phyloP scores from a whole-genome alignment of 2,329 filamentous ascomycete species.

The Cladosporium oxysporum region DNA sequence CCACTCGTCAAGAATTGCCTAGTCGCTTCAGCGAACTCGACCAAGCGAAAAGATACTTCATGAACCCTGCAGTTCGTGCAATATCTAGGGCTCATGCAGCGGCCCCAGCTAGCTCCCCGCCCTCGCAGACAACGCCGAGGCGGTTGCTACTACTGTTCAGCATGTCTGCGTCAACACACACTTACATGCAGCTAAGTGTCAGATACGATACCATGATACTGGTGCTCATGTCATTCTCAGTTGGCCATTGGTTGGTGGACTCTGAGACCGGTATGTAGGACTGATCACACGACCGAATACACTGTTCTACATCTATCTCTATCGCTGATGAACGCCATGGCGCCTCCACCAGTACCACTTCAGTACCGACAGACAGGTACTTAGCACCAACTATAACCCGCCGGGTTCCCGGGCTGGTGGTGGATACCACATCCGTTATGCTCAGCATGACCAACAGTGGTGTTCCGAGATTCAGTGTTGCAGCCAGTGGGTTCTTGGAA shows the following conservation, averaged over 20 bases:
- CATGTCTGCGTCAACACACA: background rate
- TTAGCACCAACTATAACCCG: slow-evolving; percentile 15
- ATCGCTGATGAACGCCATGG: background rate
- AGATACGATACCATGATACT: background rate
- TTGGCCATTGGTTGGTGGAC: background rate
- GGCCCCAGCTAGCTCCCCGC: background rate
- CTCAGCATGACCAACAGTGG: background rate
- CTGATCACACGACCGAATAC: background rate
- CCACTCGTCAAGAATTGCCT: background rate
- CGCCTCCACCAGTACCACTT: slow-evolving; percentile 1
- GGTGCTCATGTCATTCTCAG: background rate
- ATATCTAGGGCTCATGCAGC: slow-evolving; percentile 1
- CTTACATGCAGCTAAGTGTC: background rate
- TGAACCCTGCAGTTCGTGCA: slow-evolving; percentile 1
- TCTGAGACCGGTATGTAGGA: background rate
- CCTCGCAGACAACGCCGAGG: slow-evolving; percentile 3
- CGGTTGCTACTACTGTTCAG: background rate
- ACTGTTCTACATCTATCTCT: background rate
- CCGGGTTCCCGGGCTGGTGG: slow-evolving; percentile 9
- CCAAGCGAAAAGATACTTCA: background rate
- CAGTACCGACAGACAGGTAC: background rate
- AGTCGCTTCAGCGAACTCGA: background rate
- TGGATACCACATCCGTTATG: background rate
- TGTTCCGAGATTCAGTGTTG: background rate
- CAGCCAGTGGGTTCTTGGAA: background rate